Evolutionary conservation across 495 filamentous ascomycete species (phyloP), one percentile per base, ranked within the genome.

Genomic region (Rhizodiscina lignyota): DNA sequence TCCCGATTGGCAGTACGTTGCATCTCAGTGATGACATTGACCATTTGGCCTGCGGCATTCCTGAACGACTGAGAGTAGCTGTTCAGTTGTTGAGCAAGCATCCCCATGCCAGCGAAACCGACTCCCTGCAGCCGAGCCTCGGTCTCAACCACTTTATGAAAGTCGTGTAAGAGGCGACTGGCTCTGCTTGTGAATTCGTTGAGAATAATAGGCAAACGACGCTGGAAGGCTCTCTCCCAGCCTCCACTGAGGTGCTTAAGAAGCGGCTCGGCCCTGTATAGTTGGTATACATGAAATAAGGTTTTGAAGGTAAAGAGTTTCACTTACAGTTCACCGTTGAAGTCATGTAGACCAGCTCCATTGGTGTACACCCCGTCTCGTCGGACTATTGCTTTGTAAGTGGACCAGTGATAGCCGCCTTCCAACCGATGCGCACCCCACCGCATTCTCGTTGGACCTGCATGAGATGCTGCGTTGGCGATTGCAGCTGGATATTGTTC

Each of bases 351-450:
- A 5, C 47, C 50, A 32, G 45, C 39, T 30, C 29, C 27, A 36
- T 41, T 52, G 4, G 41, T 38, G 39, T 55, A 64, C 17, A 56
- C 57, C 32, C 67, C 67, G 24, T 64, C 40, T 15, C 74, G 59
- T 35, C 63, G 56, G 46, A 64, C 67, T 4, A 63, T 61, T n/a
- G 75, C 77, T 50, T 68, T 72, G 42, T 79, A 81, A 0, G 76
- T 77, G 2, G 54, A 18, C 60, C 60, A 78, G 21, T 43, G 40
- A 15, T 68, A 43, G 4, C 70, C 74, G 18, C 70, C 39, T 30
- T 52, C 47, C n/a, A n/a, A n/a, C 23, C 53, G 45, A 21, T 45
- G 48, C 16, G 43, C 35, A 4, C 66, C 65, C 74, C 72, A 79
- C 21, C 56, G 42, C 57, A 0, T 38, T 6, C 10, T 75, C 29